These are phyloP conservation scores for Synchytrium microbalum DNA, from an alignment of 371 early-diverging fungal genomes.

Conservation along the genomic window DNA sequence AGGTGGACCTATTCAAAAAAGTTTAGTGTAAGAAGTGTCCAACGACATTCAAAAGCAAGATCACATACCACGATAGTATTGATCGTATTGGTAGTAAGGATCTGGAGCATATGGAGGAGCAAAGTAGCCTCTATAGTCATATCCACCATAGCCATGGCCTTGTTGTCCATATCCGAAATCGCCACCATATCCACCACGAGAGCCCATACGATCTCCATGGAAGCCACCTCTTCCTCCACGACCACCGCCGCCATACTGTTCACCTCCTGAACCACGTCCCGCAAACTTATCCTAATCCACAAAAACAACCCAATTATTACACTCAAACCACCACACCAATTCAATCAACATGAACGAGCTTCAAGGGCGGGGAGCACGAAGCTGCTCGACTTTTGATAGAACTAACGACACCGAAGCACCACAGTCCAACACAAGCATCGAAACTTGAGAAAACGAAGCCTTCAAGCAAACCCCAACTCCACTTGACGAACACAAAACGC, in stretches of 20 bases:
- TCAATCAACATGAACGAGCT: not conserved
- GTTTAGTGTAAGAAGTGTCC: not conserved
- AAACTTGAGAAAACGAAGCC: conserved; percentile 6
- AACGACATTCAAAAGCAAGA: not conserved
- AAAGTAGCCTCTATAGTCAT: not conserved
- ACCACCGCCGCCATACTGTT: conserved; percentile 14
- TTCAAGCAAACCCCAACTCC: conserved; percentile 1
- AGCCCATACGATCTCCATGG: conserved; percentile 13
- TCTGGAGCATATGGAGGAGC: not conserved
- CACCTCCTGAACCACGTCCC: conserved; percentile 11
- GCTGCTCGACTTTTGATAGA: too few relatives aligned
- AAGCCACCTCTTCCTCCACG: conserved; percentile 18
- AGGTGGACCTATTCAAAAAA: not conserved
- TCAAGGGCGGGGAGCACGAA: too few relatives aligned
- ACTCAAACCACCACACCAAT: conserved; percentile 7
- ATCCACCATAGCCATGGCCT: conserved; percentile 9
- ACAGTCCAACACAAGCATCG: conserved; percentile 1
- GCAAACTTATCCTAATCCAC: conserved; percentile 9
- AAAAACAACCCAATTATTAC: conserved; percentile 16
- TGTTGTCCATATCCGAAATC: conserved; percentile 20
- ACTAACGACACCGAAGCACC: too few relatives aligned
- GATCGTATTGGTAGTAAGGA: not conserved
- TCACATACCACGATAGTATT: not conserved
- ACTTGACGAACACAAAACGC: conserved; percentile 6
- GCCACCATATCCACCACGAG: conserved; percentile 13